phyloP scores from a whole-genome alignment of 106 monocot genomes.

The Iris macrosiphon region DNA sequence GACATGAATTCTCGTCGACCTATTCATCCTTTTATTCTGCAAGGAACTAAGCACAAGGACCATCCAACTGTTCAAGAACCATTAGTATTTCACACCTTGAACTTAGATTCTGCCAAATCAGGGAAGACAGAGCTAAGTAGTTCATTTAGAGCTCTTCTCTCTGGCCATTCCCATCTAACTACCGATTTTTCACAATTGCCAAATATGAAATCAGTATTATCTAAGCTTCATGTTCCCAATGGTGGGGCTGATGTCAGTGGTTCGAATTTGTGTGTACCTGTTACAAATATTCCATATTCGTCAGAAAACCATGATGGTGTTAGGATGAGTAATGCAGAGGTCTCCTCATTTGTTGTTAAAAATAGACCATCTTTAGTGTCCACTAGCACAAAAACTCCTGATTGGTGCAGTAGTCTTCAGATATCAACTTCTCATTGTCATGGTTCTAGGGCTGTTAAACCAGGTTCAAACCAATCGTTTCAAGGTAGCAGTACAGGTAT shows the following conservation, averaged over 20 bases:
- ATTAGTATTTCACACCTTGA: conserved; percentile 20
- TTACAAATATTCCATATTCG: conserved; percentile 8
- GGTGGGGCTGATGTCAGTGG: conserved; percentile 5
- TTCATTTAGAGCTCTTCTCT: conserved; percentile 41
- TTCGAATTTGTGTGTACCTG: conserved; percentile 15
- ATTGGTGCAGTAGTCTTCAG: conserved; percentile 16
- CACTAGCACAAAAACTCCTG: conserved; percentile 1
- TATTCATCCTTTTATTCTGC: conserved; percentile 16
- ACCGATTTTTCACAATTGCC: conserved; percentile 16
- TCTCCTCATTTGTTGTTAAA: conserved; percentile 15
- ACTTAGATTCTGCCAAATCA: conserved; percentile 20
- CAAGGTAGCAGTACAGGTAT: conserved; percentile 8
- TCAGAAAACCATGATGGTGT: conserved; percentile 16
- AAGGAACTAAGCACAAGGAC: conserved; percentile 12
- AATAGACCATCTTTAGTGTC: conserved; percentile 9
- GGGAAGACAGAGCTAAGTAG: conserved; percentile 23
- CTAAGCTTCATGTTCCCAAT: conserved; percentile 16
- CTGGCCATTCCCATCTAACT: conserved; percentile 21
- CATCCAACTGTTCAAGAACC: conserved; percentile 24
- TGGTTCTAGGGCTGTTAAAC: conserved; percentile 12
- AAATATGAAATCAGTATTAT: conserved; percentile 5
- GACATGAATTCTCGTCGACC: conserved; percentile 14
- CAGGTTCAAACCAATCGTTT: conserved; percentile 8
- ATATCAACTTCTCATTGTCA: conserved; percentile 13
- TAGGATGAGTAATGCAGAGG: conserved; percentile 12